Conservation (phyloP, 495 filamentous ascomycete genomes). For the Xylaria acuta region DNA sequence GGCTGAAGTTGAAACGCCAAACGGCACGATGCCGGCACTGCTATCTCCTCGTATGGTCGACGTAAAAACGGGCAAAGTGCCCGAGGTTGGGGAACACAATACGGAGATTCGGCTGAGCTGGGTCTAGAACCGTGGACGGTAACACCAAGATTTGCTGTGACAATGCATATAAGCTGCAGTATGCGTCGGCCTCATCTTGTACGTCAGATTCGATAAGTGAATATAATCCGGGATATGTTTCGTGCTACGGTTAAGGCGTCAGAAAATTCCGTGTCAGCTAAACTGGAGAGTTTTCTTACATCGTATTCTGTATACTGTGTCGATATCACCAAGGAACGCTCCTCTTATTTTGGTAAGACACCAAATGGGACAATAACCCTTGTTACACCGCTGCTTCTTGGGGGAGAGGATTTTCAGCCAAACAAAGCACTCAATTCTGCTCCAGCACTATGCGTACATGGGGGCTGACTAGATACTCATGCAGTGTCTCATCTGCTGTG, state of each 20-base stretch:
- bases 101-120: slow-evolving; percentile 46
- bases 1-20: slow-evolving; percentile 54
- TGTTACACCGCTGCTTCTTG: neutral
- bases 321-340: neutral
- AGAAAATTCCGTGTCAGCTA: neutral
- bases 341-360: slow-evolving; percentile 5
- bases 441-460: neutral
- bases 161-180: slow-evolving; percentile 19
- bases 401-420: neutral
- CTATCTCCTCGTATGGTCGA: slow-evolving; percentile 42
- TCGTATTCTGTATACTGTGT: neutral
- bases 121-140: slow-evolving; percentile 26
- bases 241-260: neutral
- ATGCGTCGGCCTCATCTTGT: neutral
- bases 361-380: neutral
- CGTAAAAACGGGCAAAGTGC: slow-evolving; percentile 42
- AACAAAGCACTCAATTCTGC: neutral
- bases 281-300: neutral
- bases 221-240: slow-evolving; percentile 1
- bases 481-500: slow-evolving; percentile 2
- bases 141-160: neutral
- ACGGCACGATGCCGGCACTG: slow-evolving; percentile 49
- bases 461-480: neutral
- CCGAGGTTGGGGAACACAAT: slow-evolving; percentile 53
- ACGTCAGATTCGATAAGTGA: slow-evolving; percentile 4